Base-by-base conservation (phyloP, 2,329 filamentous ascomycete genomes). In the Raffaelea ambrosiae region DNA sequence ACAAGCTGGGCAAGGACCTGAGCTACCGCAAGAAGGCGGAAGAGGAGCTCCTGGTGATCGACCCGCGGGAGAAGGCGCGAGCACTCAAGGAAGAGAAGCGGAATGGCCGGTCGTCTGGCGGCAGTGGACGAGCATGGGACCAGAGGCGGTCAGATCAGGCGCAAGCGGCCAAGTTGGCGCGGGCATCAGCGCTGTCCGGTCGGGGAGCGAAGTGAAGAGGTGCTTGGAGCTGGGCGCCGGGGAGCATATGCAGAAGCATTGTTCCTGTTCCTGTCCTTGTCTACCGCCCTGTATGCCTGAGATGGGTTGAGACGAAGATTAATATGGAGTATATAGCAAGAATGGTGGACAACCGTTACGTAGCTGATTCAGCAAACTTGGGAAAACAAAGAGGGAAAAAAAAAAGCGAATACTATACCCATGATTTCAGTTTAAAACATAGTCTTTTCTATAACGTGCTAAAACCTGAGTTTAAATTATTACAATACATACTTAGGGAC, bases 21-120 rank as follows among this genome's bases (percentile, higher is more conserved):
- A 88, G 79, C 46, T 95, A 93, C 76, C 88, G 91, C 61, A 84
- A 81, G 66, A 90, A 93, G 65, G 90, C 91, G 47, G 88, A 93
- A 59, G 89, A 96, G 49, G 88, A 96, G 58, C 65, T 95, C 40
- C 79, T 95, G 41, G 89, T 97, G 3, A 96, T 97, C 64, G 93
- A 98, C 69, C 90, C 90, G 1, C 72, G 88, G 48, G 88, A 90
- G 63, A 88, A 87, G 63, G 84, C 86, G 40, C 82, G 79, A 61
- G 84, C 84, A 36, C 71, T 94, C 36, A 74, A 80, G 60, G 78
- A 83, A 51, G 78, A 79, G 59, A 80, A 78, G 61, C 79, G 70
- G 26, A 13, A 13, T 29, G 26, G 26, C 7, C 26, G 26, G 13
- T 13, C 26, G 26, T 29, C 26, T 29, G 26, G 70, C 40, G 72